Conservation (phyloP, 305 asterid species). For the Fraxinus sp. region DNA sequence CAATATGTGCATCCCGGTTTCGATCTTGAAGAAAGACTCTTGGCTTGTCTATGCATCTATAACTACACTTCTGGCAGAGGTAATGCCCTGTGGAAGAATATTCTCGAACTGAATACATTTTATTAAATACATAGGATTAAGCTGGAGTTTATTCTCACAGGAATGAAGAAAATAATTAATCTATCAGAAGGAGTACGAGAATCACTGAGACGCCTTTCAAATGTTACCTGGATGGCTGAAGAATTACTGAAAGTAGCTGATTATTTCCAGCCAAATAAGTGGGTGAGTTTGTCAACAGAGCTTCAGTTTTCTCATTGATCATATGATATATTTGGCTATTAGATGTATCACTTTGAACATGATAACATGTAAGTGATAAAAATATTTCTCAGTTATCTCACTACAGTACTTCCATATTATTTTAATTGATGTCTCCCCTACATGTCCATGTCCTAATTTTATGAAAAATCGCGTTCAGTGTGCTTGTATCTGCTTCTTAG, state of each 20-base stretch:
- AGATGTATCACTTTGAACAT: neutral
- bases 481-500: no score
- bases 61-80: slow-evolving; percentile 86
- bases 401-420: neutral
- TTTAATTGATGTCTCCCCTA: neutral
- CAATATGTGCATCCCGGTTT: slow-evolving; percentile 84
- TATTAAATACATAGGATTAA: neutral
- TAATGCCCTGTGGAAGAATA: slow-evolving; percentile 22
- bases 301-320: neutral
- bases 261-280: slow-evolving; percentile 86
- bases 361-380: neutral
- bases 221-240: slow-evolving; percentile 92
- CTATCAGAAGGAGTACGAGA: slow-evolving; percentile 90
- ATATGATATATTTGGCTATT: neutral
- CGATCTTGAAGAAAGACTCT: slow-evolving; percentile 84
- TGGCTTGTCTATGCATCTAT: slow-evolving; percentile 84
- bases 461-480: neutral
- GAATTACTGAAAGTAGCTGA: slow-evolving; percentile 90
- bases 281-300: slow-evolving; percentile 55
- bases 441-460: neutral
- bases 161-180: slow-evolving; percentile 72
- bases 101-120: neutral
- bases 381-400: neutral
- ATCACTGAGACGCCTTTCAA: slow-evolving; percentile 82
- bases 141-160: slow-evolving; percentile 34